phyloP scores from a whole-genome alignment of 306 rosid genomes.

The Medicago arabica region DNA sequence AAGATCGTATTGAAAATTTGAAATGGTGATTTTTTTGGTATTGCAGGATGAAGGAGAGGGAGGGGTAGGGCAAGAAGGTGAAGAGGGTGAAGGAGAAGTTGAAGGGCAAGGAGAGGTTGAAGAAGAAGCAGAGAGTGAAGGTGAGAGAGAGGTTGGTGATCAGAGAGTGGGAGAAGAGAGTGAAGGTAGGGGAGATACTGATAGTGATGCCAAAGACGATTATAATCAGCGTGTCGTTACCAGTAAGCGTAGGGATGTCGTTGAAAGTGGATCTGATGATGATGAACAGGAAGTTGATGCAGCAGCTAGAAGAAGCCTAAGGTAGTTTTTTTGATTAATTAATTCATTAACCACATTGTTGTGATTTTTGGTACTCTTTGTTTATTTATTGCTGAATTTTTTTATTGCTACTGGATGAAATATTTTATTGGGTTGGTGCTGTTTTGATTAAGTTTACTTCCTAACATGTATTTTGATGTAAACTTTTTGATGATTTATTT shows the following conservation, averaged over 20 bases:
- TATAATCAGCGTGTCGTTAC: conserved; percentile 69
- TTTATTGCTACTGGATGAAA: not conserved
- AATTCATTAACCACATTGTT: not conserved
- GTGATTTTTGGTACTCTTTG: not conserved
- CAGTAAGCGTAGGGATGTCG: conserved; percentile 72
- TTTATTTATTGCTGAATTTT: not conserved
- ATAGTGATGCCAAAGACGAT: conserved; percentile 85
- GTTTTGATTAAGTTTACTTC: not conserved
- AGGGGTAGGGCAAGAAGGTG: conserved; percentile 55
- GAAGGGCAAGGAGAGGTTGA: conserved; percentile 77
- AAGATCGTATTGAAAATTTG: not conserved
- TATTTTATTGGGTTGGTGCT: not conserved
- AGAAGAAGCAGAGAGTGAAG: conserved; percentile 86
- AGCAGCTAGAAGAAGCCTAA: conserved; percentile 64
- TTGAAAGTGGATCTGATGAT: conserved; percentile 91
- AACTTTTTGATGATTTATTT: not conserved
- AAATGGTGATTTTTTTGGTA: not conserved
- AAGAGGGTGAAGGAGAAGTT: conserved; percentile 77
- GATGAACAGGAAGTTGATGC: conserved; percentile 78
- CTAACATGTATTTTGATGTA: not conserved
- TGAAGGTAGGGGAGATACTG: conserved; percentile 75
- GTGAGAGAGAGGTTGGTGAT: conserved; percentile 81
- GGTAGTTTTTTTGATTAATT: conserved; percentile 45
- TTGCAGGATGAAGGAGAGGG: conserved; percentile 63
- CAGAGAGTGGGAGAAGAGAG: conserved; percentile 79